Conservation (phyloP, 2,329 filamentous ascomycete species). For the Pseudopithomyces chartarum region DNA sequence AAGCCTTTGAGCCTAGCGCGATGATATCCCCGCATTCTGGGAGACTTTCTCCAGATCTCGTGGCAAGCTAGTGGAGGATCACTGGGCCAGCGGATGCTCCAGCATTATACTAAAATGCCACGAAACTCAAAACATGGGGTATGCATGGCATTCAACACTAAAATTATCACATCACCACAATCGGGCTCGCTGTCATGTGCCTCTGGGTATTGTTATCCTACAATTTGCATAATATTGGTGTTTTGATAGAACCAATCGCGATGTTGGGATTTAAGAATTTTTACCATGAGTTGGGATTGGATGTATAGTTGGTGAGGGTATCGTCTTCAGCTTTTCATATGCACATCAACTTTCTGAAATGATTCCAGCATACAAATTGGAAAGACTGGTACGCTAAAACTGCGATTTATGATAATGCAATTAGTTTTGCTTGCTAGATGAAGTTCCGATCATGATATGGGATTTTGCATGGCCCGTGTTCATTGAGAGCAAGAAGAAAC, state of each 20-base stretch:
- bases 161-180: not conserved
- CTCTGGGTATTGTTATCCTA: not conserved
- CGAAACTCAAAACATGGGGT: not conserved
- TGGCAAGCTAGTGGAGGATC: not conserved
- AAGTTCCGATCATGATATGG: not conserved
- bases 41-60: not conserved
- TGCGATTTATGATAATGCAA: no score
- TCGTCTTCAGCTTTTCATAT: no score
- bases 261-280: no score
- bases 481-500: not conserved
- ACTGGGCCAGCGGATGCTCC: not conserved
- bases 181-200: not conserved
- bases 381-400: no score
- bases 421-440: no score
- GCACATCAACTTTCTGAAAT: no score
- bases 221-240: not conserved
- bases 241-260: no score
- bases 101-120: not conserved
- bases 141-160: not conserved
- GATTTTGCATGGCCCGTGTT: not conserved
- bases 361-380: no score
- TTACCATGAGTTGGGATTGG: no score
- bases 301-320: no score
- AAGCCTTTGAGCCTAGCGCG: not conserved
- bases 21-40: constrained; percentile 3